phyloP scores from a whole-genome alignment of 2,329 filamentous ascomycete genomes.

The Colletotrichum kahawae region DNA sequence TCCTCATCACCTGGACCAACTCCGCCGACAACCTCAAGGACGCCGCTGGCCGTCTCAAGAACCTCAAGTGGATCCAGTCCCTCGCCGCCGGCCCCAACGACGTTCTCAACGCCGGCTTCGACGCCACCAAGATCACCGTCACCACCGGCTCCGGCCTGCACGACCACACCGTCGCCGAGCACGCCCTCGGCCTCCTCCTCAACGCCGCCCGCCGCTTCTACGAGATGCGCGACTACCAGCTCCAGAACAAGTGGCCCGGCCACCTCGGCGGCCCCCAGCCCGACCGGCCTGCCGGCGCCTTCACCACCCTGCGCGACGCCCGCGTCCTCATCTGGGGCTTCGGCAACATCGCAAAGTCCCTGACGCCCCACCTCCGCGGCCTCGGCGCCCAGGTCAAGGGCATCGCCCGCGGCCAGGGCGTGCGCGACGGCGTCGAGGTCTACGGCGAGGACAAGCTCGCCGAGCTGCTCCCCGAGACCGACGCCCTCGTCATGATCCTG shows the following conservation, averaged over 20 bases:
- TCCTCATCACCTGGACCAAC: slow-evolving; percentile 69
- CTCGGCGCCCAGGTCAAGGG: slow-evolving; percentile 65
- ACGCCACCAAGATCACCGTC: slow-evolving; percentile 51
- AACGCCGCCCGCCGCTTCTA: slow-evolving; percentile 61
- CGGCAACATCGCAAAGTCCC: slow-evolving; percentile 68
- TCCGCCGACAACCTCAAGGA: slow-evolving; percentile 61
- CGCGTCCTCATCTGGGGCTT: slow-evolving; percentile 68
- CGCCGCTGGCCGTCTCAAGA: slow-evolving; percentile 58
- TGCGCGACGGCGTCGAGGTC: slow-evolving; percentile 64
- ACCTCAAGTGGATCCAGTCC: slow-evolving; percentile 69
- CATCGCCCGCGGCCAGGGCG: slow-evolving; percentile 60
- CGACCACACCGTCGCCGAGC: slow-evolving; percentile 69
- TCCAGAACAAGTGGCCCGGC: slow-evolving; percentile 60
- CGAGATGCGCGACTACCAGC: slow-evolving; percentile 68
- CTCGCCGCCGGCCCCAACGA: slow-evolving; percentile 71
- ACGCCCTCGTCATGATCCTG: slow-evolving; percentile 72
- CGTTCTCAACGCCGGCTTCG: slow-evolving; percentile 66
- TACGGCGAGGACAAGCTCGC: slow-evolving; percentile 58
- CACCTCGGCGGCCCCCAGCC: slow-evolving; percentile 68
- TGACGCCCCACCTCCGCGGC: slow-evolving; percentile 57
- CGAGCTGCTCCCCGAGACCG: slow-evolving; percentile 59
- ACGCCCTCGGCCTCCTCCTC: slow-evolving; percentile 63
- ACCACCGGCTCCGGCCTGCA: slow-evolving; percentile 69
- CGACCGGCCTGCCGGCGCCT: slow-evolving; percentile 59
- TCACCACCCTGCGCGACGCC: slow-evolving; percentile 65